Conservation (phyloP, 2,329 filamentous ascomycete species). For the Massarina eburnea region DNA sequence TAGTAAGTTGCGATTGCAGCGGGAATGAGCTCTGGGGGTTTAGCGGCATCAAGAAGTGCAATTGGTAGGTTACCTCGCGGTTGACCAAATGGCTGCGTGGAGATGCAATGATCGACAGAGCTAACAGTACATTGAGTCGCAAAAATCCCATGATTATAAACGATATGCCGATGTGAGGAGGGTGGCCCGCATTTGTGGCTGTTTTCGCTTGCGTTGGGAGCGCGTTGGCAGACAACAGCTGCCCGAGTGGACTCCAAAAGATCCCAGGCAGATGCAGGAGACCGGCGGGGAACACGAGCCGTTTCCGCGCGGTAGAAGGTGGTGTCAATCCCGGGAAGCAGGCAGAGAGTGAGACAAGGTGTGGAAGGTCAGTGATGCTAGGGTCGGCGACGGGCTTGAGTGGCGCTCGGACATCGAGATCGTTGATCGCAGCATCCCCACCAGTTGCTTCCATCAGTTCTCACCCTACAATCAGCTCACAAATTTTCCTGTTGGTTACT, state of each 20-base stretch:
- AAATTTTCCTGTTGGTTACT: neutral
- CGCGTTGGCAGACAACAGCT: neutral
- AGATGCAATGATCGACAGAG: neutral
- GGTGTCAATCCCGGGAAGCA: neutral
- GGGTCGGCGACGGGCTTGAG: neutral
- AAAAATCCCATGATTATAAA: neutral
- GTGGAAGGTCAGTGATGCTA: neutral
- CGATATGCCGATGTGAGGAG: neutral
- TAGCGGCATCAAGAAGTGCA: neutral
- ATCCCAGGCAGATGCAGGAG: neutral
- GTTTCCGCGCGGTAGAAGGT: neutral
- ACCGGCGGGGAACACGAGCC: neutral
- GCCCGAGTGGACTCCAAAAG: neutral
- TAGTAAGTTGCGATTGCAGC: constrained; percentile 1
- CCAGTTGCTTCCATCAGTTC: neutral
- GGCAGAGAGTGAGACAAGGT: neutral
- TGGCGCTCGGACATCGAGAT: neutral
- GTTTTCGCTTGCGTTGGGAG: neutral
- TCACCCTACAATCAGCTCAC: neutral
- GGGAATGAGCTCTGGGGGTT: neutral
- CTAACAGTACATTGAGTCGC: neutral
- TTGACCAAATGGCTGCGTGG: neutral
- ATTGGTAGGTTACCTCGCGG: neutral
- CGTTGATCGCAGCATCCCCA: neutral
- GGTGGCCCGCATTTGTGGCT: neutral